Percentiles rank a stretch among this genome's conserved stretches.
Evolutionary conservation across 2,329 filamentous ascomycete species (phyloP).

Genomic region (Penicillium psychrosexuale): DNA sequence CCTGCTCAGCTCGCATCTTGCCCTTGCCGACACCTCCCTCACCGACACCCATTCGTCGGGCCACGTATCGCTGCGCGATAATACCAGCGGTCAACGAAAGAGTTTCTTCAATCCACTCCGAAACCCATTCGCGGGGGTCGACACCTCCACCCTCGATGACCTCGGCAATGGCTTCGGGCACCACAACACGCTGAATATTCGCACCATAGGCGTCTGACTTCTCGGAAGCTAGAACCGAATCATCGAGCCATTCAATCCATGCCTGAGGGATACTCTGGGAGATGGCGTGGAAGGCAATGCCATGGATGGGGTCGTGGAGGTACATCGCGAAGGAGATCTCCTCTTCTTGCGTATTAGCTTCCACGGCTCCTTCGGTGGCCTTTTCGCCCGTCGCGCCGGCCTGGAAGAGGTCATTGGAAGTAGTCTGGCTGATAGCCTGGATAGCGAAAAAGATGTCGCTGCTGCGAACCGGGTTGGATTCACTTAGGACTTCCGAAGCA

Average conservation of each 20-base stretch:
- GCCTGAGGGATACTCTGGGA: constrained; percentile 78
- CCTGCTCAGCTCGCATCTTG: constrained; percentile 51
- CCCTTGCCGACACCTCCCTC: constrained; percentile 66
- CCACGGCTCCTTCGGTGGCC: constrained; percentile 32
- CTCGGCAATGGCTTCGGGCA: constrained; percentile 81
- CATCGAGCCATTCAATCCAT: constrained; percentile 92
- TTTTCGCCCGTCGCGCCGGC: constrained; percentile 49
- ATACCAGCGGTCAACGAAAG: constrained; percentile 75
- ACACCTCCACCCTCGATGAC: constrained; percentile 73
- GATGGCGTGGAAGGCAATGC: constrained; percentile 78
- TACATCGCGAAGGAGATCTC: constrained; percentile 75
- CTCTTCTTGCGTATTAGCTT: constrained; percentile 47
- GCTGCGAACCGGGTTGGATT: constrained; percentile 83
- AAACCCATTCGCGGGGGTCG: constrained; percentile 93
- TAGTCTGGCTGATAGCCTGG: constrained; percentile 72
- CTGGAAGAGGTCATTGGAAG: constrained; percentile 66
- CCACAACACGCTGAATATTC: constrained; percentile 28
- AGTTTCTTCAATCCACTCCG: constrained; percentile 92
- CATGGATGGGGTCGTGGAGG: constrained; percentile 81
- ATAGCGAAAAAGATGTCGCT: constrained; percentile 95
- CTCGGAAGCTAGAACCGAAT: constrained; percentile 48
- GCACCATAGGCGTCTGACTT: constrained; percentile 41
- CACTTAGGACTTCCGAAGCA: constrained; percentile 73
- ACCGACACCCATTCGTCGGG: constrained; percentile 90
- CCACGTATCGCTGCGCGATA: constrained; percentile 92